phyloP scores from a whole-genome alignment of 257 asterid species.

The Cordia subcordata region DNA sequence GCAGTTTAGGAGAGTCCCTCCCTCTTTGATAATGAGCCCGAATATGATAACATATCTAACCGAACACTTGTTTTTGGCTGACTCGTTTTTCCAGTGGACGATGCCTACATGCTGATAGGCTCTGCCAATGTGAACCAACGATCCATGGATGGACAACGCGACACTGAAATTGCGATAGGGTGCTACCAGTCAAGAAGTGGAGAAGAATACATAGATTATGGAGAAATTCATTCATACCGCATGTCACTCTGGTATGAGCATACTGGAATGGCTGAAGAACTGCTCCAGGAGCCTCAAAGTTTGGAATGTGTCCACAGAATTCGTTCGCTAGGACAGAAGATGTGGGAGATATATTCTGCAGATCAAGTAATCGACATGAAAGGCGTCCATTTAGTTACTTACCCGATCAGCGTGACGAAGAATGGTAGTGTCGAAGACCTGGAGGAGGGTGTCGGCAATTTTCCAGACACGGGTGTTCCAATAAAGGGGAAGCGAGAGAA shows the following conservation, averaged over 20 bases:
- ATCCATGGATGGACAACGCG: conserved; percentile 90
- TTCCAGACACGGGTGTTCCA: conserved; percentile 64
- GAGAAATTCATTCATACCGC: conserved; percentile 59
- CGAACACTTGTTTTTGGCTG: background rate
- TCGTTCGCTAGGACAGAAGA: conserved; percentile 52
- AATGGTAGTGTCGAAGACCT: conserved; percentile 59
- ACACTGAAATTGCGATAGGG: conserved; percentile 85
- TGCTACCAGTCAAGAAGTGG: conserved; percentile 52
- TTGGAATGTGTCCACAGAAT: conserved; percentile 50
- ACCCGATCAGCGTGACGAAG: conserved; percentile 52
- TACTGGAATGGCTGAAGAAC: conserved; percentile 49
- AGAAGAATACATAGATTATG: conserved; percentile 21
- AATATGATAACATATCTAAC: background rate
- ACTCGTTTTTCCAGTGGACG: conserved; percentile 58
- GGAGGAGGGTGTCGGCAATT: conserved; percentile 28
- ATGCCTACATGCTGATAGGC: conserved; percentile 64
- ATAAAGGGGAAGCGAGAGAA: conserved; percentile 66
- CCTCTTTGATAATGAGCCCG: background rate
- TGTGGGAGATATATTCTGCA: conserved; percentile 68
- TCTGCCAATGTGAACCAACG: conserved; percentile 89
- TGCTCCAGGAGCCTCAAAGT: conserved; percentile 50
- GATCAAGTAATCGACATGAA: conserved; percentile 67
- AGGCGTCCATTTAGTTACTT: conserved; percentile 67
- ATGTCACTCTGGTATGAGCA: conserved; percentile 87
- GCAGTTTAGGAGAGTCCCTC: too few species aligned